phyloP scores from a whole-genome alignment of 805 yeast species.

The Saccharomycopsis sp. region DNA sequence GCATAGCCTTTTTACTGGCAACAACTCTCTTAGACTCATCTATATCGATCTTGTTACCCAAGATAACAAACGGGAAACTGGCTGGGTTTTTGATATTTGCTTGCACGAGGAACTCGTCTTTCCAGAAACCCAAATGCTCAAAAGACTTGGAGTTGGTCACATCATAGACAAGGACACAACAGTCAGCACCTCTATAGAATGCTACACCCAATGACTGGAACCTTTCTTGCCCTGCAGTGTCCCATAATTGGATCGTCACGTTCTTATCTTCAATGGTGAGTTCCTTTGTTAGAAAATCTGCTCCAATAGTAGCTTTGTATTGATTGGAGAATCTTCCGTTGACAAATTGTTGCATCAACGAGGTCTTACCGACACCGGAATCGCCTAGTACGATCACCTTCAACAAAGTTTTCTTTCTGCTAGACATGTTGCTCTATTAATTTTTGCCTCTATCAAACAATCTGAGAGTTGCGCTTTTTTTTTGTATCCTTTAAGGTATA shows the following conservation, averaged over 20 bases:
- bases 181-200: conserved; percentile 95
- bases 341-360: conserved; percentile 95
- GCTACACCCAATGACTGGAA: conserved; percentile 96
- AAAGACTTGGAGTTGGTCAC: conserved; percentile 92
- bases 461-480: too few species aligned
- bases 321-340: conserved; percentile 91
- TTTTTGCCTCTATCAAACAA: background rate
- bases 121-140: conserved; percentile 85
- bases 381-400: conserved; percentile 93
- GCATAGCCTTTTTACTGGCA: conserved; percentile 52
- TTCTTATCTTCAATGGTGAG: conserved; percentile 69
- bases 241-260: conserved; percentile 78
- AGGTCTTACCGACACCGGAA: conserved; percentile 96
- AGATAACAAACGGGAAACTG: conserved; percentile 88
- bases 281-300: conserved; percentile 92
- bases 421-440: conserved; percentile 23
- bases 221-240: conserved; percentile 97
- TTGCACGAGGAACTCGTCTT: conserved; percentile 91
- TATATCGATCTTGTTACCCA: conserved; percentile 92
- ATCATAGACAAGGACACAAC: conserved; percentile 93
- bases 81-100: conserved; percentile 92
- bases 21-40: conserved; percentile 83
- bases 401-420: conserved; percentile 65
- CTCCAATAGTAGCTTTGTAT: conserved; percentile 97
- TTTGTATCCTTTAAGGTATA: too few species aligned